Conservation (phyloP, 176 grass and related monocot species). For the Triticum dicoccoides region DNA sequence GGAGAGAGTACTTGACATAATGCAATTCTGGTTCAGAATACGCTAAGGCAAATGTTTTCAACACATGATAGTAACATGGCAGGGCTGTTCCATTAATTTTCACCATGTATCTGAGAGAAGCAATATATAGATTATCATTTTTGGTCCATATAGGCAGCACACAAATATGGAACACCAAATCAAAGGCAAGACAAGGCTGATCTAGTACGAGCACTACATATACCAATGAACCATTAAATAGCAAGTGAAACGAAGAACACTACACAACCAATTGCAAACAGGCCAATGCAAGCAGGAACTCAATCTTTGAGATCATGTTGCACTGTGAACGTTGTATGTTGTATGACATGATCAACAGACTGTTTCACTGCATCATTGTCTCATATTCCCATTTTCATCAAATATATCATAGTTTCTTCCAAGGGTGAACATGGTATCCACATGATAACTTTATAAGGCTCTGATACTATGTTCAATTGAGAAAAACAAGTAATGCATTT, state of each 20-base stretch:
- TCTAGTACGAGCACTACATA: not conserved
- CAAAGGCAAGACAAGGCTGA: not conserved
- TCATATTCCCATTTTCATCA: not conserved
- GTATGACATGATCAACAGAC: not conserved
- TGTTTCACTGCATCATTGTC: not conserved
- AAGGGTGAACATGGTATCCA: not conserved
- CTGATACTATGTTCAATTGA: not conserved
- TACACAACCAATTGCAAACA: not conserved
- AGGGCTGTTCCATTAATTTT: not conserved
- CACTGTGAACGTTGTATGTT: not conserved
- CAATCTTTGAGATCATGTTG: not conserved
- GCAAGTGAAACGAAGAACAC: not conserved
- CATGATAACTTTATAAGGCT: not conserved
- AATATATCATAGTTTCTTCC: not conserved
- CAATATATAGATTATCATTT: not conserved
- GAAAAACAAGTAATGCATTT: not conserved
- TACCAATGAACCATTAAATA: not conserved
- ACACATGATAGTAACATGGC: not conserved
- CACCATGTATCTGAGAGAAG: not conserved
- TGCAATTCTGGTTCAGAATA: not conserved
- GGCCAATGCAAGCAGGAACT: not conserved
- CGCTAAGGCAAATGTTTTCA: not conserved
- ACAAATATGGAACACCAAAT: not conserved
- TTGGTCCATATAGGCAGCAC: not conserved
- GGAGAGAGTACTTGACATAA: not conserved